phyloP scores from a whole-genome alignment of 805 yeast genomes.

The Wickerhamiella brachini region DNA sequence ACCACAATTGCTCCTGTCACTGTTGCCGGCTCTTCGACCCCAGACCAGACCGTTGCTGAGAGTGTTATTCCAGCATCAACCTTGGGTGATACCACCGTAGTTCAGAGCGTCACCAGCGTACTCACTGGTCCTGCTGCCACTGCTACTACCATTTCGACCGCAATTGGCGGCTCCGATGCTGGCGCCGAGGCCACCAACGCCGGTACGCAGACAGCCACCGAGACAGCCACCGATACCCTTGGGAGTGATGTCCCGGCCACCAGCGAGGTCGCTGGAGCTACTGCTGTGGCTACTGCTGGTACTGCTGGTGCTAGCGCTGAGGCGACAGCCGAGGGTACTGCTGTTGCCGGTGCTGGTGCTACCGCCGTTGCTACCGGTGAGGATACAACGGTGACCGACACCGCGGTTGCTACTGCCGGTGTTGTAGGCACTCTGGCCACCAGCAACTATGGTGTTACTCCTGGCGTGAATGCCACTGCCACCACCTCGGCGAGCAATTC shows the following conservation, averaged over 20 bases:
- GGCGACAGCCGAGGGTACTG: neutral
- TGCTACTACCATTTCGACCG: neutral
- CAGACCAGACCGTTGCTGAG: neutral
- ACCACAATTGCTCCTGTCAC: neutral
- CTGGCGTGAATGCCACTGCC: neutral
- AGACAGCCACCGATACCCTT: neutral
- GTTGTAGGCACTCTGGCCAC: neutral
- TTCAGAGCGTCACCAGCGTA: slow-evolving; percentile 2
- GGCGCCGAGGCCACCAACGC: neutral
- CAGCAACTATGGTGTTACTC: neutral
- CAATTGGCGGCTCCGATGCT: neutral
- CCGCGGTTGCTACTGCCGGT: neutral
- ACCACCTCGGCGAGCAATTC: neutral
- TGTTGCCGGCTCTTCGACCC: slow-evolving; percentile 5
- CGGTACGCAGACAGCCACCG: neutral
- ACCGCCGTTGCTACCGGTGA: slow-evolving; percentile 8
- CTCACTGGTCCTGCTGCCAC: slow-evolving; percentile 4
- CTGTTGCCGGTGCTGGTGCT: slow-evolving; percentile 2
- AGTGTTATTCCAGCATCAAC: neutral
- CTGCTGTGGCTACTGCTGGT: neutral
- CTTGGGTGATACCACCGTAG: neutral
- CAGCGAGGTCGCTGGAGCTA: neutral
- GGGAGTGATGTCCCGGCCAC: slow-evolving; percentile 5
- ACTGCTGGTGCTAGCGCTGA: neutral
- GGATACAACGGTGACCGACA: neutral